A percentile compares a stretch with the other conserved stretches of the same genome.
Evolutionary conservation across 371 early-diverging fungal genomes (phyloP).

Genomic region (Smittium mucronatum): DNA sequence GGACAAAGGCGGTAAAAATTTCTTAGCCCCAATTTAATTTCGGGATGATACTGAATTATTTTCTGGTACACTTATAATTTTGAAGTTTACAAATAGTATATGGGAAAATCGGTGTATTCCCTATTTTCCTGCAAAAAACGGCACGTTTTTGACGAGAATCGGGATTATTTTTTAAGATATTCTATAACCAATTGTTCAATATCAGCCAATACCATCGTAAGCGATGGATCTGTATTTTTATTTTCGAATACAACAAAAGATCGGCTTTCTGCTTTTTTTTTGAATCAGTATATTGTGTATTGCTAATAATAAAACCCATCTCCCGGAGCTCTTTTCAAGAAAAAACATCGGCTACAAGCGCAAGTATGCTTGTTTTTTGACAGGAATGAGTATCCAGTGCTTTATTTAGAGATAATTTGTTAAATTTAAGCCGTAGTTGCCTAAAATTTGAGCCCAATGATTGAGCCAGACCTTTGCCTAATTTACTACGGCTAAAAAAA

Average conservation of each 20-base stretch:
- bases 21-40: neutral
- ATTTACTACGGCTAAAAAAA: neutral
- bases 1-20: neutral
- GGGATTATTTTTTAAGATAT: neutral
- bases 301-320: neutral
- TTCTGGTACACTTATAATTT: neutral
- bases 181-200: neutral
- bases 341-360: neutral
- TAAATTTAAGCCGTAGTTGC: neutral
- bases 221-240: neutral
- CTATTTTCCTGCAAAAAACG: neutral
- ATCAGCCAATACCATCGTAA: neutral
- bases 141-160: neutral
- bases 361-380: neutral
- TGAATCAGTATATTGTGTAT: neutral
- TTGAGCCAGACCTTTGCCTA: neutral
- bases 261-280: neutral
- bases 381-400: neutral
- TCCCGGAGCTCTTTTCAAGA: neutral
- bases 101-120: neutral
- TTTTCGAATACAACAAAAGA: neutral
- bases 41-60: neutral
- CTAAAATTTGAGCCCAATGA: neutral
- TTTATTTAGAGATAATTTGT: neutral
- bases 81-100: slow-evolving; percentile 2